Base-by-base conservation (phyloP, 768 basidiomycete species). In the Amylocystis lapponica region DNA sequence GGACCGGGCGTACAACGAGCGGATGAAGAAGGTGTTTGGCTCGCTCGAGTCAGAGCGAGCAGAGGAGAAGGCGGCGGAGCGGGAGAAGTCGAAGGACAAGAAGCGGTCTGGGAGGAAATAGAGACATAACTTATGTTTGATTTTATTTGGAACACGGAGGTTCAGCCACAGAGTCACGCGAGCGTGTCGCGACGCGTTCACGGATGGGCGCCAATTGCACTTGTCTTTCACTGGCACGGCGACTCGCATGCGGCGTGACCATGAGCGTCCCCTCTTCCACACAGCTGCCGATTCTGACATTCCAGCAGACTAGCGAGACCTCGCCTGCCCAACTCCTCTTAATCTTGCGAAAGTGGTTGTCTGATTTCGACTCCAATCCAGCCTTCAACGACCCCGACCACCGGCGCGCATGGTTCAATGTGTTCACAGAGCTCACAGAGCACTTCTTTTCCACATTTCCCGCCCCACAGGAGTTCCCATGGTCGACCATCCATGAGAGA, bases 51-150 rank as follows among this genome's bases (percentile, higher is more conserved):
- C 81, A 25, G 96, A 99, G 69, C 72, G 95, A 41, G 91, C 92
- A 17, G 96, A 98, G 66, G 82, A 97, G 68, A 98, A 96, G 71
- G 81, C 79, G 32, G 81, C 85, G 83, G 85, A 93, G 57, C 76
- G 86, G 61, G 84, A 83, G 57, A 92, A 91, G 65, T 62, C 67
- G 31, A 83, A 73, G 58, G 84, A 84, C 36, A 91, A 87, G 66
- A 76, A 75, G 57, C 70, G 88, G 50, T 73, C 86, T 29, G 89
- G 89, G 38, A 76, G 81, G 55, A 87, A 83, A 63, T 88, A n/a
- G n/a, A n/a, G n/a, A n/a, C n/a, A n/a, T n/a, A n/a, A n/a, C n/a
- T n/a, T n/a, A n/a, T n/a, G n/a, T n/a, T n/a, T n/a, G n/a, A n/a
- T n/a, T n/a, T n/a, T n/a, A n/a, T n/a, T n/a, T n/a, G n/a, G n/a